phyloP scores from a whole-genome alignment of 139 green algal species.

The Deuterostichococcus epilithicus region DNA sequence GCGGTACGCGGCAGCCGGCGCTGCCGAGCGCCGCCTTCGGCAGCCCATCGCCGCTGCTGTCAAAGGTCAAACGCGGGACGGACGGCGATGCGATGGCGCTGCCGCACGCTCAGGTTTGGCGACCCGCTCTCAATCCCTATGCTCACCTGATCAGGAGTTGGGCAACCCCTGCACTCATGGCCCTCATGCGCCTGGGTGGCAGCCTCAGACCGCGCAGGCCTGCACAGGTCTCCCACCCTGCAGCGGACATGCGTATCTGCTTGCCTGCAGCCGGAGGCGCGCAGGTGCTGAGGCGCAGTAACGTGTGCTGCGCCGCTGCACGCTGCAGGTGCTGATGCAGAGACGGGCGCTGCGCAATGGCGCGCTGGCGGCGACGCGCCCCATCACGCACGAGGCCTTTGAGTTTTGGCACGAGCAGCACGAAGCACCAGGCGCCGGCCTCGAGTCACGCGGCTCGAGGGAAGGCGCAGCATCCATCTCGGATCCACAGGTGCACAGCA shows the following conservation, averaged over 20 bases:
- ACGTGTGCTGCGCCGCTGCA: neutral
- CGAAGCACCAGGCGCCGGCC: neutral
- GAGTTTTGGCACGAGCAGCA: neutral
- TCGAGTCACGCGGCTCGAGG: neutral
- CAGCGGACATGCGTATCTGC: too few relatives aligned
- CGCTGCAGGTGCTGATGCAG: neutral
- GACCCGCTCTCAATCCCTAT: too few relatives aligned
- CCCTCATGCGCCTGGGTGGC: too few relatives aligned
- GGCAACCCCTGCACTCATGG: too few relatives aligned
- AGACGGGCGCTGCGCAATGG: neutral
- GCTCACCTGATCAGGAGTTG: too few relatives aligned
- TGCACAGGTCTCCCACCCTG: too few relatives aligned
- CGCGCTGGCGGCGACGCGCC: neutral
- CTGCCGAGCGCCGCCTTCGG: neutral
- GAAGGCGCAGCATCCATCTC: neutral
- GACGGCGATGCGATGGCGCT: neutral
- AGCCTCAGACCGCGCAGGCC: too few relatives aligned
- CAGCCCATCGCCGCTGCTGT: neutral
- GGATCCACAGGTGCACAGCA: neutral
- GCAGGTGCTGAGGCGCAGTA: neutral
- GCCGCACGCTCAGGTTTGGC: neutral
- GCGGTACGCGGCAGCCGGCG: neutral
- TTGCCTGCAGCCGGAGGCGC: too few relatives aligned
- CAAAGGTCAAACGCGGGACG: neutral
- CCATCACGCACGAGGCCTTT: neutral